A percentile compares a stretch with the other conserved stretches of the same genome.
These are phyloP conservation scores for Eutrema yunnanense DNA, from an alignment of 345 rosid genomes.

Conservation along the genomic window DNA sequence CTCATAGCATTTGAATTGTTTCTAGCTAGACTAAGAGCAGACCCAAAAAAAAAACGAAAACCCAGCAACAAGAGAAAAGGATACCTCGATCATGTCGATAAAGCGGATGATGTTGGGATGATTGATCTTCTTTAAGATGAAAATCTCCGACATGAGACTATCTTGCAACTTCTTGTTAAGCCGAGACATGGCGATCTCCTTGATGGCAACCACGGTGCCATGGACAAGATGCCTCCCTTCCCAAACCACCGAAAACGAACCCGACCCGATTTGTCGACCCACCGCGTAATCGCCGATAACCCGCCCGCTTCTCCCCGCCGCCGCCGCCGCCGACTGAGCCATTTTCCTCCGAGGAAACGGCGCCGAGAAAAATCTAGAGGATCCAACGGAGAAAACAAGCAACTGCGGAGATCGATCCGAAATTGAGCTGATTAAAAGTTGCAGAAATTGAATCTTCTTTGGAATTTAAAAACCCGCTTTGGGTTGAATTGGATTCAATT, in stretches of 20 bases:
- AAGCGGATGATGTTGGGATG: slow-evolving; percentile 90
- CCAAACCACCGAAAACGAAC: slow-evolving; percentile 96
- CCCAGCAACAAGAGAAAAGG: background rate
- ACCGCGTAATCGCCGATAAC: slow-evolving; percentile 80
- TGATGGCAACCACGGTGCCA: slow-evolving; percentile 93
- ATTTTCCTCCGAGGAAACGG: slow-evolving; percentile 27
- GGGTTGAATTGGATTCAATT: slow-evolving; percentile 19
- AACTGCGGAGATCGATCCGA: slow-evolving; percentile 27
- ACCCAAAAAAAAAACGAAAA: background rate
- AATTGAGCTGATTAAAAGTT: slow-evolving; percentile 4
- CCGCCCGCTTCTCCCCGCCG: slow-evolving; percentile 42
- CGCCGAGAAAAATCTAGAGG: background rate
- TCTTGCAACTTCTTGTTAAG: slow-evolving; percentile 85
- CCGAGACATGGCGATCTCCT: slow-evolving; percentile 69
- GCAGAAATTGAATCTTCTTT: slow-evolving; percentile 13
- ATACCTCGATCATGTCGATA: slow-evolving; percentile 88
- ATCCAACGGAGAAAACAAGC: background rate
- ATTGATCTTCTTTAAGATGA: slow-evolving; percentile 59
- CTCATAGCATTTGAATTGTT: background rate
- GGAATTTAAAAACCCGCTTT: slow-evolving; percentile 19
- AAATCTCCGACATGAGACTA: slow-evolving; percentile 90
- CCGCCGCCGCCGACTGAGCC: slow-evolving; percentile 53
- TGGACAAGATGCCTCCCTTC: slow-evolving; percentile 85
- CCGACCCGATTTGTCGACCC: slow-evolving; percentile 86
- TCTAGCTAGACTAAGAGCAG: background rate